These are phyloP conservation scores for Mucor circinelloides DNA, from an alignment of 371 early-diverging fungal genomes.

Conservation along the genomic window DNA sequence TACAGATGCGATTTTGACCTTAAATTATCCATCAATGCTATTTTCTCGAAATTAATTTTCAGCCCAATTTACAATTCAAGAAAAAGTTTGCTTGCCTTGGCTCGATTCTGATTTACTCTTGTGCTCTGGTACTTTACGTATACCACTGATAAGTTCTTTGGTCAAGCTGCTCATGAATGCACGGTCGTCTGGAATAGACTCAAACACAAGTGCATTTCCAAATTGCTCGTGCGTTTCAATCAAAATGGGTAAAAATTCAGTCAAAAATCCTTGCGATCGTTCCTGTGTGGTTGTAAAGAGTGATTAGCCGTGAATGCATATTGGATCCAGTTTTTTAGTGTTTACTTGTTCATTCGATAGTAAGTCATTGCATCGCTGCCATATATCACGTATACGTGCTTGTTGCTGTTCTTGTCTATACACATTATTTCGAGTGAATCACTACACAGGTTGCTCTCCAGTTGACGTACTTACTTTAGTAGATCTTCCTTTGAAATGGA, in stretches of 20 bases:
- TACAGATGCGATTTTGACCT: slow-evolving; percentile 46
- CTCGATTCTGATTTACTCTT: slow-evolving; percentile 41
- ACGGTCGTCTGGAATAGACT: slow-evolving; percentile 34
- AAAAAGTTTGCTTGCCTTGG: slow-evolving; percentile 45
- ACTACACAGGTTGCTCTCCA: neutral
- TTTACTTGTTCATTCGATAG: slow-evolving; percentile 31
- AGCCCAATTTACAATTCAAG: neutral
- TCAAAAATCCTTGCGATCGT: slow-evolving; percentile 31
- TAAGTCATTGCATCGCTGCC: slow-evolving; percentile 27
- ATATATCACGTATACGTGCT: slow-evolving; percentile 25
- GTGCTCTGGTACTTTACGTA: slow-evolving; percentile 46
- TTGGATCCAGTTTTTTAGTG: neutral
- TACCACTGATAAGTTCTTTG: slow-evolving; percentile 41
- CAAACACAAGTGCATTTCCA: slow-evolving; percentile 20
- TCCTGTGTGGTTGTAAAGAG: slow-evolving; percentile 19
- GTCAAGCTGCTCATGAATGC: slow-evolving; percentile 43
- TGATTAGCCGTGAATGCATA: neutral
- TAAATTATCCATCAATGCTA: slow-evolving; percentile 47
- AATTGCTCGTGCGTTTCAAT: slow-evolving; percentile 30
- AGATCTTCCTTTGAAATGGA: slow-evolving; percentile 20
- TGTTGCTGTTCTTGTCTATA: slow-evolving; percentile 33
- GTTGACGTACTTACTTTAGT: slow-evolving; percentile 7
- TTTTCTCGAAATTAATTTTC: neutral
- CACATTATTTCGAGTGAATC: neutral
- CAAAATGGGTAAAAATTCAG: slow-evolving; percentile 36